Evolutionary conservation across 768 basidiomycete genomes (phyloP), one percentile per base, ranked within the genome.

Genomic region (Auricularia heimuer): DNA sequence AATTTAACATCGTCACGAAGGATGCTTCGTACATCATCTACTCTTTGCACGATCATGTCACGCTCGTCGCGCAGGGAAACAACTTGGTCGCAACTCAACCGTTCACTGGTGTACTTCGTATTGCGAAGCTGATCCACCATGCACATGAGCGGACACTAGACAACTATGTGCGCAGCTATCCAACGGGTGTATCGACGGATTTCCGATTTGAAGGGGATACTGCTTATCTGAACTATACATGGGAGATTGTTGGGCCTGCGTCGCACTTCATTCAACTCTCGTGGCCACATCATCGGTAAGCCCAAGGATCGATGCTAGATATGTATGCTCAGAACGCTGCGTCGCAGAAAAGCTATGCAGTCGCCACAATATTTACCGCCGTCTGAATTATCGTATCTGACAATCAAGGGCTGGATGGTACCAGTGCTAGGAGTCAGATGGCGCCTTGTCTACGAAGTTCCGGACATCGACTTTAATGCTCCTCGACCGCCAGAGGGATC

Each of bases 241-340:
- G 75, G 75, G 67, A 65, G 21, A 72, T 74, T 7, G 66, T 66
- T 33, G 75, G 75, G 24, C 10, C 16, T 16, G 65, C 75, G 12
- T 68, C 67, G 0, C 66, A 75, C 7, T 70, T 75, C 47, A 68
- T 76, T 16, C 70, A 74, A 67, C 68, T 76, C 34, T 74, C 75
- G 44, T 76, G 74, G 73, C 75, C 75, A 16, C 75, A 76, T 63
- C 75, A 76, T 65, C 68, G 75, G 75, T 73, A 60, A 37, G 70
- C 67, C 56, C 29, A 29, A 18, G 10, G 18, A 6, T 18, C 18
- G 18, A 6, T 18, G 21, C 16, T 51, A 8, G 47, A 8, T 6
- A 21, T 18, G 18, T 18, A 51, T 51, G 21, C 47, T 21, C 21
- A 21, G 6, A 14, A 51, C 18, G 47, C 47, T 18, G 11, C 47